Evolutionary conservation across 2,329 filamentous ascomycete genomes (phyloP).

Genomic region (Dactylellina cionopaga): DNA sequence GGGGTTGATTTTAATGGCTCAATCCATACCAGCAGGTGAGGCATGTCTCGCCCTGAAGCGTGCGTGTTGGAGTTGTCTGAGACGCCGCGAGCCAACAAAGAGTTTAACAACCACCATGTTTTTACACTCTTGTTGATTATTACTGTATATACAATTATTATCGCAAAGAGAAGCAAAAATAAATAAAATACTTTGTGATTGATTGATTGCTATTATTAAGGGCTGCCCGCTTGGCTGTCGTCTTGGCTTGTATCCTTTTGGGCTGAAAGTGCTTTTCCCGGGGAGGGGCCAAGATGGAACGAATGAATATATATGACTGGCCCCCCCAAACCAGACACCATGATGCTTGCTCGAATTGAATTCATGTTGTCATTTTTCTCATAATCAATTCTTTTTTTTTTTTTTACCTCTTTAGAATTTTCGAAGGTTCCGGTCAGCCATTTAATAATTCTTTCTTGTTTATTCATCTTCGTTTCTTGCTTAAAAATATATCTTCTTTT

Average conservation of each 20-base stretch:
- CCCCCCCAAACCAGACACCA: neutral
- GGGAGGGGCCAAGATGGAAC: too few relatives aligned
- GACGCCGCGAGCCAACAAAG: slow-evolving; percentile 27
- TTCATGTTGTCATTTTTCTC: slow-evolving; percentile 28
- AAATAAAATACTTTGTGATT: neutral
- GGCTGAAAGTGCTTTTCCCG: slow-evolving; percentile 13
- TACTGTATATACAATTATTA: neutral
- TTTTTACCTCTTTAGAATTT: neutral
- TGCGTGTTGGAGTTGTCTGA: slow-evolving; percentile 42
- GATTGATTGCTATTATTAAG: neutral
- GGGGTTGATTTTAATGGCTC: slow-evolving; percentile 38
- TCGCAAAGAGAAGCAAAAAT: neutral
- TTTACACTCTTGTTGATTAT: too few relatives aligned
- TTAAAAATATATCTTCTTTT: neutral
- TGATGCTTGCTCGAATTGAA: slow-evolving; percentile 27
- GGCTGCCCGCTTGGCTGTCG: neutral
- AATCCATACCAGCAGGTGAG: slow-evolving; percentile 36
- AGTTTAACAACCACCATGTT: slow-evolving; percentile 32
- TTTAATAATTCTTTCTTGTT: slow-evolving; percentile 14
- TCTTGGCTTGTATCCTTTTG: neutral
- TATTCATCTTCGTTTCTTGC: neutral
- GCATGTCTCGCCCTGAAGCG: slow-evolving; percentile 49
- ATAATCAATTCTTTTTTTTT: slow-evolving; percentile 21
- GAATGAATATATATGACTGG: slow-evolving; percentile 28
- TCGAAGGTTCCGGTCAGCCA: slow-evolving; percentile 41